These are phyloP conservation scores for Claviceps spartinae DNA, from an alignment of 2,329 filamentous ascomycete genomes.

Conservation along the genomic window DNA sequence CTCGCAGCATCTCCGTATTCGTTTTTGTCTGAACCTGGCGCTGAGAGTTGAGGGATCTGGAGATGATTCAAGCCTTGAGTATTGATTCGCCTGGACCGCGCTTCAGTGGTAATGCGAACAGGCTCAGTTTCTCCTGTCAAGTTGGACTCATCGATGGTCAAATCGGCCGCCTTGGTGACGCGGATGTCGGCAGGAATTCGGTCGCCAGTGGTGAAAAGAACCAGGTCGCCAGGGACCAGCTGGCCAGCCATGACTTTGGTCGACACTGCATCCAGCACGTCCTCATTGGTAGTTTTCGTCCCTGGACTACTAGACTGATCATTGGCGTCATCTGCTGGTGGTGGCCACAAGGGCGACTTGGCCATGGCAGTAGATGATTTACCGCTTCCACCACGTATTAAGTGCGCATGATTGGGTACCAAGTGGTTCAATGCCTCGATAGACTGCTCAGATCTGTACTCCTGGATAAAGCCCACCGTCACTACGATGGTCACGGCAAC, in stretches of 20 bases:
- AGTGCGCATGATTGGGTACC: conserved; percentile 87
- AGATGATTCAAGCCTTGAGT: conserved; percentile 16
- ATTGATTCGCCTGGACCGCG: conserved; percentile 22
- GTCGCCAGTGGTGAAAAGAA: conserved; percentile 90
- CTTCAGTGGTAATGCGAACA: conserved; percentile 61
- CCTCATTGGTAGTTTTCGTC: conserved; percentile 46
- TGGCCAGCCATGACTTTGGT: conserved; percentile 76
- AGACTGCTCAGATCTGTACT: conserved; percentile 95
- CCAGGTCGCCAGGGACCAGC: conserved; percentile 82
- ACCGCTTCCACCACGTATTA: conserved; percentile 53
- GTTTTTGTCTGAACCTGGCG: conserved; percentile 30
- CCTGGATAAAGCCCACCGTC: conserved; percentile 88
- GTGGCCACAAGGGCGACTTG: conserved; percentile 35
- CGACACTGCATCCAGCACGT: conserved; percentile 57
- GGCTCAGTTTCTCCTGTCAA: conserved; percentile 94
- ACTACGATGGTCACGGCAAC: conserved; percentile 96
- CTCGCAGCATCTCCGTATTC: conserved; percentile 48
- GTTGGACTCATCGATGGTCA: conserved; percentile 94
- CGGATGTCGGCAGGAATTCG: conserved; percentile 92
- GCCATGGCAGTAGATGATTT: conserved; percentile 17
- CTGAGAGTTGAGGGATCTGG: conserved; percentile 25
- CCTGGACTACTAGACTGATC: conserved; percentile 31
- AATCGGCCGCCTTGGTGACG: conserved; percentile 77
- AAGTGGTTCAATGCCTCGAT: conserved; percentile 87
- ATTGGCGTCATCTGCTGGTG: conserved; percentile 26